A percentile compares a stretch with the other conserved stretches of the same genome.
phyloP scores from a whole-genome alignment of 352 stramenopile genomes.

The Phytophthora cryptogea region DNA sequence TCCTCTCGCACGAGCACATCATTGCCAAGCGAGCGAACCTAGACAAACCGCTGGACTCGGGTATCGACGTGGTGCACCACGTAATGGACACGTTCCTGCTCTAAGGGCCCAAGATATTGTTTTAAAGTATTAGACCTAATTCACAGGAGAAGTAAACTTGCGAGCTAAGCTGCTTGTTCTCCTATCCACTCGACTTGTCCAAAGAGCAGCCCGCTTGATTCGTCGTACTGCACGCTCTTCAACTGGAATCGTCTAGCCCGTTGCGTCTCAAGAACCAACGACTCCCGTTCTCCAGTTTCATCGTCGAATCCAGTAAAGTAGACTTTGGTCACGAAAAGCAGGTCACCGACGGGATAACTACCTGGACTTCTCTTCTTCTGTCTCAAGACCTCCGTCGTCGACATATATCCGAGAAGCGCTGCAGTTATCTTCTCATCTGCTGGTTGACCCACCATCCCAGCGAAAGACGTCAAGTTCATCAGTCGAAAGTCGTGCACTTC shows the following conservation, averaged over 20 bases:
- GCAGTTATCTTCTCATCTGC: not conserved
- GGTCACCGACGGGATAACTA: constrained; percentile 17
- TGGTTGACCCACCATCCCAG: constrained; percentile 1
- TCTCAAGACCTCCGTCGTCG: constrained; percentile 17
- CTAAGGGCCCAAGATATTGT: constrained; percentile 17
- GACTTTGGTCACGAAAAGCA: constrained; percentile 22
- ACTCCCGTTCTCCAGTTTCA: constrained; percentile 9
- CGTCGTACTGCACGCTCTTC: constrained; percentile 31
- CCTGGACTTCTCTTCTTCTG: constrained; percentile 13
- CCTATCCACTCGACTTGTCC: constrained; percentile 27
- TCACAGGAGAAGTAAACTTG: not conserved
- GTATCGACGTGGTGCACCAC: constrained; percentile 77
- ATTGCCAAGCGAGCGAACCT: constrained; percentile 75
- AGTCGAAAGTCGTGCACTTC: constrained; percentile 19
- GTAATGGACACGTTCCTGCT: constrained; percentile 74
- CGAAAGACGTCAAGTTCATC: constrained; percentile 25
- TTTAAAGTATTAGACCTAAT: constrained; percentile 2
- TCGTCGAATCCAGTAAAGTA: constrained; percentile 24
- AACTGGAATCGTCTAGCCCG: constrained; percentile 20
- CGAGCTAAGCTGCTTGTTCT: constrained; percentile 6
- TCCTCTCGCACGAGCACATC: constrained; percentile 79
- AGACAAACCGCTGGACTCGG: constrained; percentile 58
- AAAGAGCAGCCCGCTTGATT: constrained; percentile 22
- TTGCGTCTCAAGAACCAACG: constrained; percentile 20
- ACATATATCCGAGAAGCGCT: constrained; percentile 26